Conservation (phyloP, 2,329 filamentous ascomycete species). For the Mycogone perniciosa region DNA sequence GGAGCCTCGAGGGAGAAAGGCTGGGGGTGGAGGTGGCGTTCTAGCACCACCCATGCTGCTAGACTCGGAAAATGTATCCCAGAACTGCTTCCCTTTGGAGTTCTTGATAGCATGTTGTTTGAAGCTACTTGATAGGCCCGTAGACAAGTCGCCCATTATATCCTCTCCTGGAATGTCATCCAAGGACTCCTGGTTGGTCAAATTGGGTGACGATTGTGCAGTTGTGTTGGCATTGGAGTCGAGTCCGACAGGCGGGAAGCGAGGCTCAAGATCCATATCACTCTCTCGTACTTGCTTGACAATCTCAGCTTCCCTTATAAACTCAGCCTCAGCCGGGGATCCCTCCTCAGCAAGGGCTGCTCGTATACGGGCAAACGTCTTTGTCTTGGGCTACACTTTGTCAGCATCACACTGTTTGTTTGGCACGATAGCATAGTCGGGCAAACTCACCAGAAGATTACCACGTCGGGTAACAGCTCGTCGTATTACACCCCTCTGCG, state of each 20-base stretch:
- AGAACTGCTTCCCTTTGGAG: constrained; percentile 61
- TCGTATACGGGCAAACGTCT: constrained; percentile 87
- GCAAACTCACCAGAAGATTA: constrained; percentile 68
- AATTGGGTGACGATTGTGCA: constrained; percentile 61
- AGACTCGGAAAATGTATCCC: constrained; percentile 71
- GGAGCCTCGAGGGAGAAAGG: constrained; percentile 53
- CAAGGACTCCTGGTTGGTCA: constrained; percentile 57
- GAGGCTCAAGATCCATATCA: constrained; percentile 58
- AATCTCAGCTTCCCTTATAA: constrained; percentile 87
- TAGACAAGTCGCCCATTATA: constrained; percentile 51
- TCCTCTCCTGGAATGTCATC: constrained; percentile 67
- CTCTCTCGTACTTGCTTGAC: constrained; percentile 92
- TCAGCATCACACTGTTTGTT: constrained; percentile 20
- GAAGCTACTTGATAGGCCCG: constrained; percentile 58
- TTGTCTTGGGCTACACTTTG: constrained; percentile 73
- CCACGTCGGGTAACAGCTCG: constrained; percentile 79
- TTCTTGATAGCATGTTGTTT: constrained; percentile 68
- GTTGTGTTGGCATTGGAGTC: constrained; percentile 47
- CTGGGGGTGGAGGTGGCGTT: constrained; percentile 60
- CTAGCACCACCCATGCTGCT: constrained; percentile 44
- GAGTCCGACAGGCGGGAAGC: constrained; percentile 32
- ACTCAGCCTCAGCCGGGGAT: constrained; percentile 80
- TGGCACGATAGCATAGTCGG: neutral
- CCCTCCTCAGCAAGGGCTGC: constrained; percentile 85
- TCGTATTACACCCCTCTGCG: constrained; percentile 69